Conservation (phyloP, 176 grass and related monocot species). For the Thinopyrum elongatum region DNA sequence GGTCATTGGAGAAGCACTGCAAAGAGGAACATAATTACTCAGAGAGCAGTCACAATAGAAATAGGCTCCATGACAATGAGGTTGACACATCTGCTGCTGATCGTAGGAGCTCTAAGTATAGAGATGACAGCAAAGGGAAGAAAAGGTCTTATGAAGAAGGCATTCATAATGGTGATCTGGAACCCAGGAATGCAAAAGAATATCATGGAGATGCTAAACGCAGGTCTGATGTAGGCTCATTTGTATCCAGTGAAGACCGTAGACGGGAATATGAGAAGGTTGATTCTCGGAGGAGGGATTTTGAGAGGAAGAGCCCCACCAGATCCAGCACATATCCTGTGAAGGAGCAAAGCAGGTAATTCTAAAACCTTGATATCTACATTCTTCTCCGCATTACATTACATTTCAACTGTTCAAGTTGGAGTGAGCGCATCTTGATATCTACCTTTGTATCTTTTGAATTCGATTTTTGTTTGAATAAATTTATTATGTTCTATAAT, state of each 20-base stretch:
- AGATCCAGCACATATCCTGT: conserved; percentile 25
- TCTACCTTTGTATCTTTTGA: background rate
- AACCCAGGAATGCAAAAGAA: conserved; percentile 30
- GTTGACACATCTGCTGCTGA: conserved; percentile 16
- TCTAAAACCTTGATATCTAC: background rate
- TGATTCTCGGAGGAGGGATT: conserved; percentile 36
- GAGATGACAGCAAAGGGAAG: conserved; percentile 41
- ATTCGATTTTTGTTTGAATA: background rate
- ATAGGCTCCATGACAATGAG: conserved; percentile 19
- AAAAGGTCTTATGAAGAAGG: conserved; percentile 44
- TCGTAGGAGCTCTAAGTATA: conserved; percentile 27
- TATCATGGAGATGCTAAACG: conserved; percentile 26
- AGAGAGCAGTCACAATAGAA: conserved; percentile 34
- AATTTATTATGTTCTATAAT: background rate
- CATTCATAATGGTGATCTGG: conserved; percentile 10
- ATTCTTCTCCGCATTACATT: conserved; percentile 1
- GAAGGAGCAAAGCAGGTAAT: conserved; percentile 49
- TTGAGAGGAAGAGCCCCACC: conserved; percentile 32
- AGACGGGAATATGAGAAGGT: conserved; percentile 37
- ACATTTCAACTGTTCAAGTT: background rate
- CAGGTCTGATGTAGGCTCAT: conserved; percentile 14
- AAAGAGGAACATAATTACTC: conserved; percentile 30
- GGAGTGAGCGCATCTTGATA: background rate
- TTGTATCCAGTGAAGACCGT: conserved; percentile 27
- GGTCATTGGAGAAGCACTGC: conserved; percentile 24